Evolutionary conservation across 768 basidiomycete species (phyloP).

Genomic region (Boletus huronensis): DNA sequence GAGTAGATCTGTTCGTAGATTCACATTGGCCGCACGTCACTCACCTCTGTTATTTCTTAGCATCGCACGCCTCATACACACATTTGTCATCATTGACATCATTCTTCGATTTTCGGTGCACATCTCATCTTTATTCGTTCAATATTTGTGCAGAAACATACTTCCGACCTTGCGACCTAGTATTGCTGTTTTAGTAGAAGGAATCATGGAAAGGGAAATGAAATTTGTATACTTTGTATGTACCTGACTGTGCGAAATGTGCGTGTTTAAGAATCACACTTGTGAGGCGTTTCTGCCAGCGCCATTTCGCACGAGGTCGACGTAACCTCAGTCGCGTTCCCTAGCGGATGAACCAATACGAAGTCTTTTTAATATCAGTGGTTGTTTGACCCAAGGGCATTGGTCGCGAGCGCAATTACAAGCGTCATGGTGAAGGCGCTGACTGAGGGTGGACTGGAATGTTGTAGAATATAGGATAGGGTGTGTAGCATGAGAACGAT

Average conservation of each 20-base stretch:
- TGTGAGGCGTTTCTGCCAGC: not conserved
- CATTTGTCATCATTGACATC: slow-evolving; percentile 3
- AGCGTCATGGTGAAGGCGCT: not conserved
- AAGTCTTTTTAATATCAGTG: not conserved
- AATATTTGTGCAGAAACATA: slow-evolving; percentile 9
- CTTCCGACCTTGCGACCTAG: slow-evolving; percentile 22
- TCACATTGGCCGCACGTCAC: not conserved
- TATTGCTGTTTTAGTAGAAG: slow-evolving; percentile 21
- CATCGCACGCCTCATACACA: slow-evolving; percentile 3
- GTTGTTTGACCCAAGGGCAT: not conserved
- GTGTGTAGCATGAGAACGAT: not conserved
- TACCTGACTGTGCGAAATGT: not conserved
- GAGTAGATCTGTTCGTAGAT: slow-evolving; percentile 3
- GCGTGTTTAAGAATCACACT: not conserved
- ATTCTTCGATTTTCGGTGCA: slow-evolving; percentile 9
- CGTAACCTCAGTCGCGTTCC: not conserved
- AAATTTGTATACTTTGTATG: not conserved
- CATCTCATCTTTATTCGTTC: slow-evolving; percentile 18
- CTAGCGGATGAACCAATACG: not conserved
- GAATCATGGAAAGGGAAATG: slow-evolving; percentile 9
- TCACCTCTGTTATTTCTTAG: slow-evolving; percentile 9
- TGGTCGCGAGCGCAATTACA: not conserved
- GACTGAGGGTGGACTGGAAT: not conserved
- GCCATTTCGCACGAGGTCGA: not conserved
- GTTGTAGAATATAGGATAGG: no score